Evolutionary conservation across 495 filamentous ascomycete species (phyloP).

Genomic region (Lineolata rhizophorae): DNA sequence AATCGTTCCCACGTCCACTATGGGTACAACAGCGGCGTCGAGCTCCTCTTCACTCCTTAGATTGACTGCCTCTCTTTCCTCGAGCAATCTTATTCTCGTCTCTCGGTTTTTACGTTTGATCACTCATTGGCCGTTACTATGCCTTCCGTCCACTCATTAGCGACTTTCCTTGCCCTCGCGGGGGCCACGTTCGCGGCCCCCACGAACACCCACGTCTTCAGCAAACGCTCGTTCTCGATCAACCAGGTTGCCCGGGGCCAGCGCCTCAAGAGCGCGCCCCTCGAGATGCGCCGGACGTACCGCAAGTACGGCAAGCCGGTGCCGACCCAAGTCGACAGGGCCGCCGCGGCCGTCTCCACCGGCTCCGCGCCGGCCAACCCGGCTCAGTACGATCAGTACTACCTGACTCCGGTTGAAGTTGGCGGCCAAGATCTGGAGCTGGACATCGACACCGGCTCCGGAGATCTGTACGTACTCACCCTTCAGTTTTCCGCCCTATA

Average conservation of each 20-base stretch:
- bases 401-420: conserved; percentile 42
- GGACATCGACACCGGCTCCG: conserved; percentile 56
- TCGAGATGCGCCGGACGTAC: background rate
- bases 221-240: conserved; percentile 7
- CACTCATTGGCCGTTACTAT: too few species aligned
- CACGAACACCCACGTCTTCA: too few species aligned
- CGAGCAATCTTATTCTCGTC: too few species aligned
- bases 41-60: too few species aligned
- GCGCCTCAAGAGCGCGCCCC: conserved; percentile 4
- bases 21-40: too few species aligned
- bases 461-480: conserved; percentile 38
- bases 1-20: too few species aligned
- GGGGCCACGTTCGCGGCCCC: too few species aligned
- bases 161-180: too few species aligned
- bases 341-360: conserved; percentile 21
- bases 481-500: background rate
- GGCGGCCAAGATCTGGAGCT: conserved; percentile 40
- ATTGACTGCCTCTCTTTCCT: too few species aligned
- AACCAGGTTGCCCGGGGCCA: conserved; percentile 5
- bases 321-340: conserved; percentile 21
- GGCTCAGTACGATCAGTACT: conserved; percentile 35
- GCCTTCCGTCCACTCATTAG: too few species aligned
- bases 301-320: conserved; percentile 8
- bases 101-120: too few species aligned
- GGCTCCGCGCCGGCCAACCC: conserved; percentile 31